Percentiles rank a stretch among this genome's conserved stretches.
Conservation (phyloP, 2,329 filamentous ascomycete genomes). For the Nothopassalora personata region DNA sequence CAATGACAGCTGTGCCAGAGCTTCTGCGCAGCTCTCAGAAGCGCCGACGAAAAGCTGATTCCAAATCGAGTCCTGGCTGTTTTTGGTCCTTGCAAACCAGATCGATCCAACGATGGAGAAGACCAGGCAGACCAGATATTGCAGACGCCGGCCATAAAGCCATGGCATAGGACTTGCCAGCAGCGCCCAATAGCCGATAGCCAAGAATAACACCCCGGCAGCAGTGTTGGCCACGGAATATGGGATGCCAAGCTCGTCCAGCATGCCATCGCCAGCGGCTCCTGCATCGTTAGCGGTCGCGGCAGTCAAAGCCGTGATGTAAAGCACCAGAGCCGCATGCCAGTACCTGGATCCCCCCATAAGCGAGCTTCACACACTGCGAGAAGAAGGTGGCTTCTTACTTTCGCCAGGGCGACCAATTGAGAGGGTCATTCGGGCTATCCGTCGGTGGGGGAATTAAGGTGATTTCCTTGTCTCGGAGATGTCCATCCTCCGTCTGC, state of each 20-base stretch:
- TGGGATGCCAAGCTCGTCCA: constrained; percentile 47
- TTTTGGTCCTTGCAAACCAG: constrained; percentile 48
- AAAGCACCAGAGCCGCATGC: constrained; percentile 46
- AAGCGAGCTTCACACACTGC: too few species aligned
- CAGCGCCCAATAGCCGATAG: constrained; percentile 53
- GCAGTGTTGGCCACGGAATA: constrained; percentile 52
- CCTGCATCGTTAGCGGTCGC: constrained; percentile 54
- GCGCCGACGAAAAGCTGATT: constrained; percentile 55
- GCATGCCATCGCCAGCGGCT: constrained; percentile 47
- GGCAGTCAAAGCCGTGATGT: constrained; percentile 51
- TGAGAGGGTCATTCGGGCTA: constrained; percentile 30
- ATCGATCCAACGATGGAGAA: constrained; percentile 48
- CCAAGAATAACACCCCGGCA: constrained; percentile 53
- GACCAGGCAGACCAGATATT: constrained; percentile 51
- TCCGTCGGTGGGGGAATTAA: constrained; percentile 49
- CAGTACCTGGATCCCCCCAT: constrained; percentile 9
- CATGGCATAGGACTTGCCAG: constrained; percentile 50
- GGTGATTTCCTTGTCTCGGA: constrained; percentile 41
- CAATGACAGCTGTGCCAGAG: constrained; percentile 52
- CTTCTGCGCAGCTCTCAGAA: constrained; percentile 53
- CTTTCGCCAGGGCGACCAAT: constrained; percentile 28
- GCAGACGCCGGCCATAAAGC: constrained; percentile 51
- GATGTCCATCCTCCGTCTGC: constrained; percentile 12
- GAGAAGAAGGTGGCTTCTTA: neutral
- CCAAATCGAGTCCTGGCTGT: constrained; percentile 46